Percentiles rank a stretch among this genome's conserved stretches.
Conservation (phyloP, 192 early-diverging fungal species). For the Backusella mclennaniae region DNA sequence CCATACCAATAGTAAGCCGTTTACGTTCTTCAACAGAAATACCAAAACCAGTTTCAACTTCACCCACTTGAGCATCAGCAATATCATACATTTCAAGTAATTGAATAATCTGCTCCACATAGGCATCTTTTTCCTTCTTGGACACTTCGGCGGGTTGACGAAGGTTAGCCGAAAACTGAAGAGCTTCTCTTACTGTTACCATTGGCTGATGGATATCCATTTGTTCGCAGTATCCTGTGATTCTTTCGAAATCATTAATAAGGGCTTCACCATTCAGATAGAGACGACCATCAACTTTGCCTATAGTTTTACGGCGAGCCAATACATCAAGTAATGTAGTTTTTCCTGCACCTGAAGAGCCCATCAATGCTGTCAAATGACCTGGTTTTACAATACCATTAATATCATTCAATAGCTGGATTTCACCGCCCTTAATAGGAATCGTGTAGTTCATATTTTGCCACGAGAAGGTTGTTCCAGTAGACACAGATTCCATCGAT, state of each 20-base stretch:
- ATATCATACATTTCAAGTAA: constrained; percentile 75
- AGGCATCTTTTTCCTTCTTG: constrained; percentile 60
- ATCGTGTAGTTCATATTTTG: constrained; percentile 71
- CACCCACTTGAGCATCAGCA: constrained; percentile 70
- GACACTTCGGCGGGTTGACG: constrained; percentile 68
- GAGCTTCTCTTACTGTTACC: constrained; percentile 75
- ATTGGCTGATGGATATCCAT: constrained; percentile 75
- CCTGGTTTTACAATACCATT: constrained; percentile 71
- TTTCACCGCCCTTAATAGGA: constrained; percentile 57
- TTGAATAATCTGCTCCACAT: constrained; percentile 75
- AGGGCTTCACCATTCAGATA: constrained; percentile 60
- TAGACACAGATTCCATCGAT: constrained; percentile 33
- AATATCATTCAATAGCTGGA: constrained; percentile 66
- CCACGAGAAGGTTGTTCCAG: constrained; percentile 59
- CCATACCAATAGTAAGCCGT: constrained; percentile 82
- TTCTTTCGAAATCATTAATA: constrained; percentile 65
- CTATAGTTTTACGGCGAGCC: constrained; percentile 73
- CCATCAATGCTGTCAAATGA: constrained; percentile 78
- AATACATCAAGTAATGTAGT: constrained; percentile 75
- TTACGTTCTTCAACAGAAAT: constrained; percentile 89
- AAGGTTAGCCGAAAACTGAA: constrained; percentile 71
- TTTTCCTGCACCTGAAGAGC: constrained; percentile 72
- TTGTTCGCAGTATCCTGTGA: constrained; percentile 84
- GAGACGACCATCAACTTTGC: constrained; percentile 59
- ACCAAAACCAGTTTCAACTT: constrained; percentile 65